These are phyloP conservation scores for Lachnellula hyalina DNA, from an alignment of 2,329 filamentous ascomycete species.

Conservation along the genomic window DNA sequence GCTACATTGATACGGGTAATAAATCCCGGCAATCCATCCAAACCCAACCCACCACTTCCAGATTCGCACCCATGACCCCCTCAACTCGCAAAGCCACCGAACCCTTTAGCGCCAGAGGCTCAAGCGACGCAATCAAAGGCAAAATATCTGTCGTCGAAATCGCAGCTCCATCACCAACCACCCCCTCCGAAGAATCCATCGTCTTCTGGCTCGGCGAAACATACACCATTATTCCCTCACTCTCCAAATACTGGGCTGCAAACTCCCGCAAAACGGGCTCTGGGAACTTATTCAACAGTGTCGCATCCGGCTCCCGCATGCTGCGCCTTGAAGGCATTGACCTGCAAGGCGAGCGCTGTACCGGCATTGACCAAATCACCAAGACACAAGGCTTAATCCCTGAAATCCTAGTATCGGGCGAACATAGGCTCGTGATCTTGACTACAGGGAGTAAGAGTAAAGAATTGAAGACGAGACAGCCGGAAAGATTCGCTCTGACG, in stretches of 20 bases:
- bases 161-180: slow-evolving; percentile 21
- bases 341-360: slow-evolving; percentile 30
- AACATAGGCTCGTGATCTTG: slow-evolving; percentile 29
- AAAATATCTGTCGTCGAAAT: slow-evolving; percentile 29
- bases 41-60: slow-evolving; percentile 34
- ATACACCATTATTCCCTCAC: slow-evolving; percentile 27
- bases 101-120: slow-evolving; percentile 20
- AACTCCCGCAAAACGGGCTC: slow-evolving; percentile 19
- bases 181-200: slow-evolving; percentile 28
- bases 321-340: slow-evolving; percentile 28
- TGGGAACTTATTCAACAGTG: slow-evolving; percentile 23
- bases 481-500: slow-evolving; percentile 17
- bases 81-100: slow-evolving; percentile 43
- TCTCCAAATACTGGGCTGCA: slow-evolving; percentile 30
- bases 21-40: slow-evolving; percentile 21
- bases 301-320: slow-evolving; percentile 19
- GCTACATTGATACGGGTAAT: slow-evolving; percentile 53
- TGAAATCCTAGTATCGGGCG: slow-evolving; percentile 29
- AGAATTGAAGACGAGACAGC: slow-evolving; percentile 1
- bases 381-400: slow-evolving; percentile 12
- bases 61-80: slow-evolving; percentile 61
- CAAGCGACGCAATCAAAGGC: slow-evolving; percentile 17
- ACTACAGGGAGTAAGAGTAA: slow-evolving; percentile 12
- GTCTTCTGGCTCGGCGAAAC: slow-evolving; percentile 31
- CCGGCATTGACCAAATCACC: slow-evolving; percentile 26